These are phyloP conservation scores for Fistulina hepatica DNA, from an alignment of 1,284 basidiomycete genomes.

Conservation along the genomic window DNA sequence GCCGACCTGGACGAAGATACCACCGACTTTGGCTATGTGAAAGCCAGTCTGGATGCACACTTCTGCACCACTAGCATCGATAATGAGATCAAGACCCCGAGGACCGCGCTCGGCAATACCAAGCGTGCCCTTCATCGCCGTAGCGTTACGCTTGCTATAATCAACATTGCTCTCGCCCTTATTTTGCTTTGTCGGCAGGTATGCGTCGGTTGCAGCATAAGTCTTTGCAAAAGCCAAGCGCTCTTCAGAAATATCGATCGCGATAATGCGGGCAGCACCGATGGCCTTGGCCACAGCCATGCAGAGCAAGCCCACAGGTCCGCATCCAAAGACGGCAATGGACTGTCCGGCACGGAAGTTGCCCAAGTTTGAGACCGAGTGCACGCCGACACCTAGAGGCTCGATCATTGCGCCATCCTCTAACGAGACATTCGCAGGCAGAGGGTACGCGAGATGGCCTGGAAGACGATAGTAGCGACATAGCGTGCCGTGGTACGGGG, in stretches of 20 bases:
- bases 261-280: constrained; percentile 72
- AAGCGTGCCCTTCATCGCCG: constrained; percentile 44
- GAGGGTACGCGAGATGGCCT: constrained; percentile 60
- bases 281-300: constrained; percentile 90
- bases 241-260: constrained; percentile 73
- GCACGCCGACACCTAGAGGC: constrained; percentile 86
- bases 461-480: constrained; percentile 73
- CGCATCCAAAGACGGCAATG: constrained; percentile 79
- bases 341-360: constrained; percentile 62
- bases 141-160: constrained; percentile 63
- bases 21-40: constrained; percentile 61
- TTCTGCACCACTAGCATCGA: constrained; percentile 87
- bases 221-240: constrained; percentile 81
- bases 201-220: constrained; percentile 84
- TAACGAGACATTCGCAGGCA: constrained; percentile 64
- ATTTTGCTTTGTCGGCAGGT: constrained; percentile 52
- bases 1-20: constrained; percentile 68
- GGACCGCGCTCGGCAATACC: constrained; percentile 49
- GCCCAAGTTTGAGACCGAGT: constrained; percentile 76
- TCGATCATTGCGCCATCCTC: constrained; percentile 92
- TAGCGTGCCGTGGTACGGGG: constrained; percentile 83
- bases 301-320: constrained; percentile 85
- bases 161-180: constrained; percentile 56
- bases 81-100: constrained; percentile 54
- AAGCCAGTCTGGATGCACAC: constrained; percentile 79